A percentile compares a stretch with the other conserved stretches of the same genome.
phyloP scores from a whole-genome alignment of 163 green algal species.

The Volvox carteri region DNA sequence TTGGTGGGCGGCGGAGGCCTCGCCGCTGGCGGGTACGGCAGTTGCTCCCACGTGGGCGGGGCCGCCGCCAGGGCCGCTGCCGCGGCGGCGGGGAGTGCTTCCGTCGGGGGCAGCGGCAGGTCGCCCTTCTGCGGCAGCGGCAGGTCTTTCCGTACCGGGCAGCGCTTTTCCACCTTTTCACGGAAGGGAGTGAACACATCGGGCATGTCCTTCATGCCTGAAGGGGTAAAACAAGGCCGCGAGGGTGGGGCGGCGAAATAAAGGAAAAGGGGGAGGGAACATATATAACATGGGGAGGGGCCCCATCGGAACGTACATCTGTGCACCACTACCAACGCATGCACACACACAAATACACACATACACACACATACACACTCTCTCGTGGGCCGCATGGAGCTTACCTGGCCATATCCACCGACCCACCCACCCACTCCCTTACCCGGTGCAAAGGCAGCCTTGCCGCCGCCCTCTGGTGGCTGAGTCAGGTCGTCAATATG shows the following conservation, averaged over 20 bases:
- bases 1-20: constrained; percentile 34
- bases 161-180: constrained; percentile 76
- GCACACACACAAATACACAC: too few species aligned
- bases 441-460: constrained; percentile 33
- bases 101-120: constrained; percentile 80
- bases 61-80: constrained; percentile 8
- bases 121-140: constrained; percentile 72
- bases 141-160: constrained; percentile 72
- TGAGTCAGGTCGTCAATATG: constrained; percentile 88
- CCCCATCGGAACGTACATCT: too few species aligned
- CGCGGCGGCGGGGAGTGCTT: background rate
- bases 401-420: too few species aligned
- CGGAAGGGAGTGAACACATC: constrained; percentile 96
- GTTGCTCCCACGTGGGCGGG: constrained; percentile 58
- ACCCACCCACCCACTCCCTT: background rate
- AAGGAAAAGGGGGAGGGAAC: too few species aligned
- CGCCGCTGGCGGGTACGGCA: constrained; percentile 57
- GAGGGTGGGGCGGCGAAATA: too few species aligned
- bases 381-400: too few species aligned
- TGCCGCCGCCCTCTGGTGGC: constrained; percentile 63
- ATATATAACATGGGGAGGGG: too few species aligned
- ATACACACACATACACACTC: too few species aligned
- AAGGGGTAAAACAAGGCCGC: too few species aligned
- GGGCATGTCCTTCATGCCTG: constrained; percentile 74
- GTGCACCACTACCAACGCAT: too few species aligned